Evolutionary conservation across 2,329 filamentous ascomycete species (phyloP).

Genomic region (Pseudovirgaria hyperparasitica): DNA sequence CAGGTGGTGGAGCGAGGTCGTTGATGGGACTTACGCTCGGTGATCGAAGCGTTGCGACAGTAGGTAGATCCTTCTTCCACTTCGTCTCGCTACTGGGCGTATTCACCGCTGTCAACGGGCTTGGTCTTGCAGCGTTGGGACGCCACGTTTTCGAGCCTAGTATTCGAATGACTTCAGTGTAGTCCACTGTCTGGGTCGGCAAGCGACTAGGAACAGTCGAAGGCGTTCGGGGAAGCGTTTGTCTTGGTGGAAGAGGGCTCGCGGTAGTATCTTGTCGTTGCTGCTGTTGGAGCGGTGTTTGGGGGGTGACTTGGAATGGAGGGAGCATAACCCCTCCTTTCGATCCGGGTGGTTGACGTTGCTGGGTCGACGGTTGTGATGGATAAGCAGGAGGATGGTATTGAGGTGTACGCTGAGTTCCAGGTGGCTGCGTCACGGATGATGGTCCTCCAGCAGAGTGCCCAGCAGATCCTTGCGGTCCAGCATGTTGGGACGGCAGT

Average conservation of each 20-base stretch:
- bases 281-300: slow-evolving; percentile 25
- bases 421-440: slow-evolving; percentile 18
- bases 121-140: slow-evolving; percentile 8
- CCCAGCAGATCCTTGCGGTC: slow-evolving; percentile 17
- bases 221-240: slow-evolving; percentile 12
- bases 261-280: slow-evolving; percentile 12
- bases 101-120: slow-evolving; percentile 14
- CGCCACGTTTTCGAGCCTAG: background rate
- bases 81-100: slow-evolving; percentile 15
- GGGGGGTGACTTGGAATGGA: slow-evolving; percentile 33
- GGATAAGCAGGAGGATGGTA: slow-evolving; percentile 16
- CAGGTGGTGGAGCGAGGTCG: slow-evolving; percentile 10
- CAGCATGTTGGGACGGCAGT: slow-evolving; percentile 13
- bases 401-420: slow-evolving; percentile 17
- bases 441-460: slow-evolving; percentile 17
- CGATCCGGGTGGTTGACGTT: slow-evolving; percentile 17
- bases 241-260: slow-evolving; percentile 13
- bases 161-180: background rate
- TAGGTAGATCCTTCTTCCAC: slow-evolving; percentile 14
- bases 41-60: slow-evolving; percentile 9
- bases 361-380: slow-evolving; percentile 17
- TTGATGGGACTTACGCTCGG: slow-evolving; percentile 17
- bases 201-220: background rate
- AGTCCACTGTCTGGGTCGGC: background rate
- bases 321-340: slow-evolving; percentile 35